Evolutionary conservation across 192 early-diverging fungal genomes (phyloP), one percentile per base, ranked within the genome.

Genomic region (Backusella liffmaniae): DNA sequence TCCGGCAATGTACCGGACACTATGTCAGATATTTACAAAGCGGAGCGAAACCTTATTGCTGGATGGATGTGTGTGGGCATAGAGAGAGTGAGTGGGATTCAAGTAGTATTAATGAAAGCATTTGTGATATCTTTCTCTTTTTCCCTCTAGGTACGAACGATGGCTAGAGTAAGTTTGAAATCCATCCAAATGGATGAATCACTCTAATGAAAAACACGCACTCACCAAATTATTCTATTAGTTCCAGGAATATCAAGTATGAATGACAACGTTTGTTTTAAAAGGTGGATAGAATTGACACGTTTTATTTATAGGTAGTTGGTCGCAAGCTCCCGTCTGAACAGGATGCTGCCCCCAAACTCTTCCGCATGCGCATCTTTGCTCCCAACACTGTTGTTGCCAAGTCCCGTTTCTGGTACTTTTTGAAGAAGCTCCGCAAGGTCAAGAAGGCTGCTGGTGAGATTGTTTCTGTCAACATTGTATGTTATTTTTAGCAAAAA

Each of bases 331-430:
- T 93, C 71, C 97, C 97, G 66, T 92, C 94, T 75, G 93, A 94
- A 85, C 93, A 92, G 86, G 96, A 97, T 78, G 88, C 92, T 66
- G 89, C 88, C 68, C 98, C 98, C 71, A 95, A 94, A 91, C 94
- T 99, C 76, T 98, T 90, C 94, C 93, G 97, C 85, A 98, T 98
- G 97, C 91, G 96, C 79, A 92, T 99, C 86, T 99, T 99, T 78
- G 97, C 98, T 73, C 94, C 98, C 83, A 99, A 98, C 91, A 92
- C 95, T 80, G 94, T 99, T 80, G 92, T 98, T 76, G 98, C 97
- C 87, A 98, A 98, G 92, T 94, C 92, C 78, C 96, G 98, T 81
- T 99, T 96, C 96, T 99, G 97, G 97, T 99, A 99, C 90, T 99
- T 99, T 88, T 85, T 98, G 83, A 97, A 96, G 89, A 93, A 97